These are phyloP conservation scores for Nematocida homosporus DNA, from an alignment of 371 early-diverging fungal genomes.

Conservation along the genomic window DNA sequence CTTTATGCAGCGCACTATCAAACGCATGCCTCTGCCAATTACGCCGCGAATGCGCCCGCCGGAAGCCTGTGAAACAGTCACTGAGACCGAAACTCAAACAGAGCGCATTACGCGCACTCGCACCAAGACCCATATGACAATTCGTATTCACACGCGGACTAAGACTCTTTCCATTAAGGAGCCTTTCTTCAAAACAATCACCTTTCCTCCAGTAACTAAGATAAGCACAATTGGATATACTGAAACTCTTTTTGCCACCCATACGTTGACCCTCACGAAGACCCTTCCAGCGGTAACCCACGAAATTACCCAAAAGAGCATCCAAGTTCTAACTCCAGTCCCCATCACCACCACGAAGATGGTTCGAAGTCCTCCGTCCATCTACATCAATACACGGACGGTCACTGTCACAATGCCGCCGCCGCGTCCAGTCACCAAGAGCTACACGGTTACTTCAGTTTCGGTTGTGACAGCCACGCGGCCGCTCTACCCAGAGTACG, in stretches of 20 bases:
- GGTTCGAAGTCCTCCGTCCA: conserved; percentile 4
- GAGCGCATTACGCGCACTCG: conserved; percentile 1
- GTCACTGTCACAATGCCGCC: background rate
- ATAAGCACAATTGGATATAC: conserved; percentile 1
- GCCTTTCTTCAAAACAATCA: conserved; percentile 2
- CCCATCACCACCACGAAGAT: background rate
- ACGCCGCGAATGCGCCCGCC: too few relatives aligned
- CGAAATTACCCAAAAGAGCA: conserved; percentile 15
- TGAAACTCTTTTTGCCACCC: background rate
- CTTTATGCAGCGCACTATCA: too few relatives aligned
- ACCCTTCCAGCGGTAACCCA: conserved; percentile 7
- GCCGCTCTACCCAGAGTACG: conserved; percentile 17
- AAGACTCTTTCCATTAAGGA: conserved; percentile 33
- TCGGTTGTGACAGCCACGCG: background rate
- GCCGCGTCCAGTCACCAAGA: background rate
- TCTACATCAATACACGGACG: background rate
- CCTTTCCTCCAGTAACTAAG: background rate
- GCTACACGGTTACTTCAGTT: background rate
- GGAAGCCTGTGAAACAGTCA: too few relatives aligned
- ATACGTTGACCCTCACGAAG: conserved; percentile 6
- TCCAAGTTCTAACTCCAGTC: conserved; percentile 11
- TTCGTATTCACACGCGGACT: background rate
- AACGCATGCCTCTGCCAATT: too few relatives aligned
- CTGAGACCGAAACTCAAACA: conserved; percentile 11
- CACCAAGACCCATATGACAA: background rate